Conservation (phyloP, 164 flowering plant species). For the Annona cherimola region DNA sequence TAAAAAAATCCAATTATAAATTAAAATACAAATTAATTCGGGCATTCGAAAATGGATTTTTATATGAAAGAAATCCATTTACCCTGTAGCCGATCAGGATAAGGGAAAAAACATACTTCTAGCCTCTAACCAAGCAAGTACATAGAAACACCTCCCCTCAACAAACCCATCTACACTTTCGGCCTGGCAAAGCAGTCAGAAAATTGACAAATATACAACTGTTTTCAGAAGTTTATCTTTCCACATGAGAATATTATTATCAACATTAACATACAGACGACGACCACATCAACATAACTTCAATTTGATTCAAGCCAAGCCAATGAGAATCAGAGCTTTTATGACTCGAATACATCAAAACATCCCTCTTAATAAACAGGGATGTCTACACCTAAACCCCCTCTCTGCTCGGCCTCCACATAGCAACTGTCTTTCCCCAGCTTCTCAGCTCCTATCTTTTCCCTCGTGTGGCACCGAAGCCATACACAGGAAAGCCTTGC, state of each 20-base stretch:
- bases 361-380: constrained; percentile 39
- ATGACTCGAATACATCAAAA: neutral
- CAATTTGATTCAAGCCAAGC: neutral
- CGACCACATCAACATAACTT: neutral
- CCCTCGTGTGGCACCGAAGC: constrained; percentile 38
- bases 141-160: too few relatives aligned
- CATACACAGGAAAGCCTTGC: constrained; percentile 63
- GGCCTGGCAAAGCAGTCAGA: too few relatives aligned
- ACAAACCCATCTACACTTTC: too few relatives aligned
- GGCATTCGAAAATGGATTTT: too few relatives aligned
- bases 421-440: constrained; percentile 34
- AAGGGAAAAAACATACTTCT: too few relatives aligned
- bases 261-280: constrained; percentile 1
- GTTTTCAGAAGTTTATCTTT: too few relatives aligned
- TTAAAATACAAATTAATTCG: too few relatives aligned
- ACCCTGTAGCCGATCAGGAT: too few relatives aligned
- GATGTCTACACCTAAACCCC: constrained; percentile 56
- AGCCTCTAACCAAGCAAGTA: too few relatives aligned
- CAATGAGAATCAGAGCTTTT: neutral
- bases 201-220: too few relatives aligned
- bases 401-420: constrained; percentile 36
- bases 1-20: too few relatives aligned
- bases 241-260: neutral
- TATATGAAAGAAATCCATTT: too few relatives aligned
- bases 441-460: constrained; percentile 26